Base-by-base conservation (phyloP, 2,329 filamentous ascomycete genomes). In the Chaetothyriales sp. region DNA sequence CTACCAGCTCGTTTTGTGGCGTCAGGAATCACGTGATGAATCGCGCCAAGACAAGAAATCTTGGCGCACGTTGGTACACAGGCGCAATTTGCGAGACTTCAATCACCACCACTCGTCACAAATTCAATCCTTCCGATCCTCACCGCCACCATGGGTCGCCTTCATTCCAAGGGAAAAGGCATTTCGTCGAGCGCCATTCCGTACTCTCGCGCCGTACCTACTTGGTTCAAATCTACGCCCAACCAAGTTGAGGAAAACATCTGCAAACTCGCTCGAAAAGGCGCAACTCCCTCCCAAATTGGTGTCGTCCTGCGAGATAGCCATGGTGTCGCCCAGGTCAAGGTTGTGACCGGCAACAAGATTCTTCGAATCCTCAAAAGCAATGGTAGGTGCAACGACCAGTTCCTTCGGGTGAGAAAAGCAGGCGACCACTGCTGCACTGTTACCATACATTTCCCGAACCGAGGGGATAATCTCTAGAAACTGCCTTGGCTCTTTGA, bases 101-200 rank as follows among this genome's bases (percentile, higher is more conserved):
- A 10, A 39, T 39, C 32, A 39, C 32, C 10, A 39, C 32, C 32
- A 39, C 32, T 39, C 12, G 32, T 39, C 9, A 15, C 12, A 39
- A 39, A 39, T 39, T 15, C 32, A 15, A 12, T 4, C 32, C 32
- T 39, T 15, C 10, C 12, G 32, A 39, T 39, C 10, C 12, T 39
- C 32, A 53, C 57, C 55, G 54, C 59, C 60, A 60, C 60, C 64
- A 94, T 94, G 87, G 87, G 89, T 83, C 83, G 90, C 80, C 83
- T 96, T 84, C 93, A 98, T 84, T 86, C 80, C 81, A 95, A 95
- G 69, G 90, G 92, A 78, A 96, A 96, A 86, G 93, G 92, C 75
- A 98, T 98, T 76, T 88, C 87, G 63, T 75, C 86, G 76, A 95
- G 87, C 59, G 87, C 92, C 67, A 76, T 96, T 74, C 92, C 93